These are phyloP conservation scores for Tricholoma sp. DNA, from an alignment of 768 basidiomycete genomes.

Conservation along the genomic window DNA sequence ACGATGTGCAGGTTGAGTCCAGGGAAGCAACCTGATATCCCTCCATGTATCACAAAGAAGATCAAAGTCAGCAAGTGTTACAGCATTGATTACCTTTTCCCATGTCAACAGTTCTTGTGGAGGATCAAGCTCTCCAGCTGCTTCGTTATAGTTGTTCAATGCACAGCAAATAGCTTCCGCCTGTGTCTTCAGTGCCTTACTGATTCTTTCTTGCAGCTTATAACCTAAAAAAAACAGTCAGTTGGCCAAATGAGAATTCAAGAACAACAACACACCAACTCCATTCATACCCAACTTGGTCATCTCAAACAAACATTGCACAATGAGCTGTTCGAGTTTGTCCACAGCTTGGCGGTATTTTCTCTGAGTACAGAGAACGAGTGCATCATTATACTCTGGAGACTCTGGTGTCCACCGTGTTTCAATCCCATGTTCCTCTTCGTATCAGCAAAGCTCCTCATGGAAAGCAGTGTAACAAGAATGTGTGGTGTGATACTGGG, in stretches of 20 bases:
- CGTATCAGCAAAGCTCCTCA: constrained; percentile 13
- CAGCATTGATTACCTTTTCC: no score
- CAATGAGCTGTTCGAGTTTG: no score
- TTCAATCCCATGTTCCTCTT: constrained; percentile 19
- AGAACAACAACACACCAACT: no score
- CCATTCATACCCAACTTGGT: no score
- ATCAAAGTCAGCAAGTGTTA: no score
- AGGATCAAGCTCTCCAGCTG: constrained; percentile 10
- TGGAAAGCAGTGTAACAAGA: constrained; percentile 7
- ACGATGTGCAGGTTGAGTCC: no score
- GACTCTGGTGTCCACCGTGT: constrained; percentile 22
- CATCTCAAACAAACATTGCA: no score
- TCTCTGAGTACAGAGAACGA: no score
- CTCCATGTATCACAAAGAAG: no score
- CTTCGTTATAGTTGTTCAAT: constrained; percentile 24
- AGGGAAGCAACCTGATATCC: no score
- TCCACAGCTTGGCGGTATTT: no score
- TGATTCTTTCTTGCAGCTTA: constrained; percentile 26
- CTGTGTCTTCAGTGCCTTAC: constrained; percentile 23
- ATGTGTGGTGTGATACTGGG: constrained; percentile 5
- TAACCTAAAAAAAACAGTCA: constrained; percentile 21
- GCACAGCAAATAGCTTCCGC: constrained; percentile 26
- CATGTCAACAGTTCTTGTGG: background rate
- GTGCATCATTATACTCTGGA: background rate
- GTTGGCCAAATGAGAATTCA: no score